Conservation (phyloP, 257 asterid species). For the Solanum appendiculatum region DNA sequence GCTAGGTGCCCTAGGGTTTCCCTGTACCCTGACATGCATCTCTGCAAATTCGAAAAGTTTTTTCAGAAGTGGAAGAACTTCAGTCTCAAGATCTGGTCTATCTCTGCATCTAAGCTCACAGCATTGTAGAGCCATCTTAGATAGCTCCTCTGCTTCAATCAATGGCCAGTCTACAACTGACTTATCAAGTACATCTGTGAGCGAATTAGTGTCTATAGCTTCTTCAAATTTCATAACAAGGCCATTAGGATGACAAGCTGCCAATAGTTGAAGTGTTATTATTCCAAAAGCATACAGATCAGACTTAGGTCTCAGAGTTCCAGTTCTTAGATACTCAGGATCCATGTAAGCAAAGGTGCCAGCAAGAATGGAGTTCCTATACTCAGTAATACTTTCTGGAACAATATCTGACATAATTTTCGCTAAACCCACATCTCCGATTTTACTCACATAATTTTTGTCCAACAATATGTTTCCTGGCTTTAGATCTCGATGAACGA, state of each 20-base stretch:
- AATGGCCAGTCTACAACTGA: conserved; percentile 64
- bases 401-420: conserved; percentile 47
- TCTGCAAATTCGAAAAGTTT: conserved; percentile 61
- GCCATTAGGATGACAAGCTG: conserved; percentile 55
- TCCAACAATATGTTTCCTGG: conserved; percentile 82
- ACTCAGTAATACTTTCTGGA: conserved; percentile 71
- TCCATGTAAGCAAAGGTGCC: conserved; percentile 84
- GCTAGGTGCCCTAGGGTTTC: conserved; percentile 32
- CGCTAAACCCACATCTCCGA: conserved; percentile 88
- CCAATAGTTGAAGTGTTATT: conserved; percentile 64
- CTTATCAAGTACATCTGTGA: conserved; percentile 52
- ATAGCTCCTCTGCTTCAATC: conserved; percentile 53
- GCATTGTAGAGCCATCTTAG: conserved; percentile 55
- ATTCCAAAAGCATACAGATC: conserved; percentile 83
- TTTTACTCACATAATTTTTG: conserved; percentile 53
- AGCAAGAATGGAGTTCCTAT: conserved; percentile 59
- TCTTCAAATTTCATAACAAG: conserved; percentile 56
- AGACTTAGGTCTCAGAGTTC: conserved; percentile 81
- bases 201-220: conserved; percentile 33
- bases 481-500: conserved; percentile 80
- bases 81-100: conserved; percentile 76
- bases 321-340: conserved; percentile 86
- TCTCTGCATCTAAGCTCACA: conserved; percentile 74
- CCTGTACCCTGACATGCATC: conserved; percentile 10
- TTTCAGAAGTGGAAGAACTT: conserved; percentile 60